Evolutionary conservation across 1,284 basidiomycete species (phyloP), one percentile per base, ranked within the genome.

Genomic region (Cystobasidium sp.): DNA sequence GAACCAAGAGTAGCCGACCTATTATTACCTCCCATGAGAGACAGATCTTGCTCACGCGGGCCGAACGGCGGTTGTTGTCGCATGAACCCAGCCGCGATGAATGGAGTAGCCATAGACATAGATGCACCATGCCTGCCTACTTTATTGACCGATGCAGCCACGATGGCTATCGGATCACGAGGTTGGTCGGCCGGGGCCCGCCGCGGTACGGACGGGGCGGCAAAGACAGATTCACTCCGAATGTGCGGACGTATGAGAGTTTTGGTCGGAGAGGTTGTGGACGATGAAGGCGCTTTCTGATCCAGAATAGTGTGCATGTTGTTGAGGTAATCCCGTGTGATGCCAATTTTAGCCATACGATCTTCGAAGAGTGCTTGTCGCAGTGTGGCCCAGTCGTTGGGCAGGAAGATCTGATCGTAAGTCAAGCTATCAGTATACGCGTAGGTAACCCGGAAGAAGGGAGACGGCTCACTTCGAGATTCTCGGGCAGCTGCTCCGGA

Each of bases 281-380:
- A 37, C 53, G 24, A 6, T 20, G 58, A 9, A 14, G 18, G 22
- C 37, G 9, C 31, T 16, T 22, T 47, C 16, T 66, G 31, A 31
- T 9, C 47, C 24, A 59, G 39, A 10, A 18, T 0, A 18, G 56
- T 9, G 20, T 61, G 6, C 46, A 73, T 61, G 41, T 64, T 37
- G 31, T 66, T 24, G 6, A 73, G 24, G 24, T 73, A 73, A 10
- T 66, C 63, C 22, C 51, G 3, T 7, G 62, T 66, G 62, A 73
- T 73, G 44, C 70, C 70, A 6, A 73, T 51, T 18, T 53, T 52
- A 10, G 62, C 70, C 70, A 73, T 55, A 20, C 63, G 70, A 22
- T 73, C 70, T 44, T 73, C 70, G 52, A 65, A 65, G 2, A 73
- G 55, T 16, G 70, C 70, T 37, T 73, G 47, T 18, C 55, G 62